Evolutionary conservation across 2,329 filamentous ascomycete genomes (phyloP), one percentile per base, ranked within the genome.

Genomic region (Phyllosticta capitalensis): DNA sequence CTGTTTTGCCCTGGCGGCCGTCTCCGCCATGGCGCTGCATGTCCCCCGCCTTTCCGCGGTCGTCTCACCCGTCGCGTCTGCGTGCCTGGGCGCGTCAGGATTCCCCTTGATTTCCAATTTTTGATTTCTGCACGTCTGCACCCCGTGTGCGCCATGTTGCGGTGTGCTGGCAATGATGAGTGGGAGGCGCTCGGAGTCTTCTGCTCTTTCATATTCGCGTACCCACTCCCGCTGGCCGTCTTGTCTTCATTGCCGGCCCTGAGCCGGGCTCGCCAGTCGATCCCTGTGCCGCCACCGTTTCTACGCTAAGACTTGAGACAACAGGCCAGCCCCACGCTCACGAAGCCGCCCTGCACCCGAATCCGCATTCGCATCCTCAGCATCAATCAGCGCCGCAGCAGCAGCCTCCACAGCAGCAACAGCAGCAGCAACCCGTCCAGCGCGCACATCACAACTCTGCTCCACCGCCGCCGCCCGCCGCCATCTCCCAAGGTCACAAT

Each of bases 331-430:
- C 54, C 55, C 68, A 65, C 52, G 67, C 67, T 52, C 64, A 63
- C 54, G 64, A 64, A 61, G 67, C 61, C 33, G 55, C 67, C 61
- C 67, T 59, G 57, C 65, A 63, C 21, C 69, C 67, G 55, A 63
- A 68, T 33, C 68, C 67, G 45, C 63, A 68, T 33, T 68, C 67
- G 45, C 63, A 64, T 55, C 66, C 62, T 66, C 52, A 24, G 52
- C 52, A 52, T 33, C 66, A 68, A 67, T 67, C 69, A 67, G 68
- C 69, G 14, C n/a, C 14, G 17, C 38, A 45, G 7, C 38, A 45
- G 17, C 38, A 45, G 7, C 17, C 17, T 1, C 14, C 17, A 5
- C 38, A 45, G 14, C 38, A 45, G 38, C n/a, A 68, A 30, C 69
- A 69, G 63, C 67, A 68, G 50, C 63, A 64, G 59, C 66, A 62